phyloP scores from a whole-genome alignment of 768 basidiomycete species.

The Tricholoma saponaceum region DNA sequence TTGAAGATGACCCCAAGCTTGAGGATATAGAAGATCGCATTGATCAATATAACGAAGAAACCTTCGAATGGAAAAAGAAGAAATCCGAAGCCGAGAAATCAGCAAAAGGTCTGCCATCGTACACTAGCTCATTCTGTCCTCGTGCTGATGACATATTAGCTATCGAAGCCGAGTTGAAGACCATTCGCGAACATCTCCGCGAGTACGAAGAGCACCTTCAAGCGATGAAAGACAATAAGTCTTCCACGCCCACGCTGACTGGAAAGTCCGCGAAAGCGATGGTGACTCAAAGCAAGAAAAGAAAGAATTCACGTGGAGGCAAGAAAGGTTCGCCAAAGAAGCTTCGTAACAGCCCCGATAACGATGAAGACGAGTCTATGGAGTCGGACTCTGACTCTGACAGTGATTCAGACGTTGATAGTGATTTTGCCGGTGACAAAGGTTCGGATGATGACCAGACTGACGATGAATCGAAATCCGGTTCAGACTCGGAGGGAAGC shows the following conservation, averaged over 20 bases:
- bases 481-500: conserved; percentile 13
- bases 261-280: conserved; percentile 20
- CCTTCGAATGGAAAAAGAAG: conserved; percentile 33
- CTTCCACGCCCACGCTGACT: conserved; percentile 40
- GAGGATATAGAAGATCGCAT: conserved; percentile 46
- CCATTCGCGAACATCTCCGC: conserved; percentile 27
- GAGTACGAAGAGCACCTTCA: conserved; percentile 45
- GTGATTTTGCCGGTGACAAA: conserved; percentile 17
- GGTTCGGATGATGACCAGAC: conserved; percentile 6
- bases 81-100: conserved; percentile 35
- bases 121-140: not conserved
- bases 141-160: conserved; percentile 21
- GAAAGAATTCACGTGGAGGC: conserved; percentile 41
- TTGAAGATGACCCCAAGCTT: conserved; percentile 50
- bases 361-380: conserved; percentile 32
- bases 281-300: conserved; percentile 36
- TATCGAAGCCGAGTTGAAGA: conserved; percentile 35
- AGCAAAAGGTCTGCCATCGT: conserved; percentile 35
- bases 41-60: conserved; percentile 29
- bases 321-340: conserved; percentile 43
- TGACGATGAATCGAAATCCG: conserved; percentile 10
- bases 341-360: conserved; percentile 26
- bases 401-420: conserved; percentile 19
- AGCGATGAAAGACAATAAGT: conserved; percentile 40
- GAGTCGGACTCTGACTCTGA: conserved; percentile 21